Evolutionary conservation across 805 yeast genomes (phyloP).

Genomic region (Jamesozyma lodderae): DNA sequence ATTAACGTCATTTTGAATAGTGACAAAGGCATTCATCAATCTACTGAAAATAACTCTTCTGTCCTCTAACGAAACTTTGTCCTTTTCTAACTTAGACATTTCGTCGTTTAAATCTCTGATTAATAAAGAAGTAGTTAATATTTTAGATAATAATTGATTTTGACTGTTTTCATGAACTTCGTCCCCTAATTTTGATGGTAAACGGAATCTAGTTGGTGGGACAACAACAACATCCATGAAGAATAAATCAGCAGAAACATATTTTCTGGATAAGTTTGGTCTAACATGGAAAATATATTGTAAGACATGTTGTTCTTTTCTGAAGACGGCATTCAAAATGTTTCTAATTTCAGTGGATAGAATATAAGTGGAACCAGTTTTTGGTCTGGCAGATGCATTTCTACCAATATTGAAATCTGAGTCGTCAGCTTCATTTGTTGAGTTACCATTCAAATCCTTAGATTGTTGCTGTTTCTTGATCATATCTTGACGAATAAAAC

Average conservation of each 20-base stretch:
- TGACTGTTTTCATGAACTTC: slow-evolving; percentile 91
- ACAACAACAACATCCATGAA: slow-evolving; percentile 83
- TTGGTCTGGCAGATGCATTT: slow-evolving; percentile 47
- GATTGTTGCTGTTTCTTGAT: slow-evolving; percentile 35
- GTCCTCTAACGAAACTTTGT: slow-evolving; percentile 55
- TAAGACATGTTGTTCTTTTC: slow-evolving; percentile 58
- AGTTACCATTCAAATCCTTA: slow-evolving; percentile 23
- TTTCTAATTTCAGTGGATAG: slow-evolving; percentile 81
- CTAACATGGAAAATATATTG: slow-evolving; percentile 73
- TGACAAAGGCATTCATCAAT: slow-evolving; percentile 91
- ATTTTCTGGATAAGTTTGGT: slow-evolving; percentile 43
- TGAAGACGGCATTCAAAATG: slow-evolving; percentile 66
- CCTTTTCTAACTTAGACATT: slow-evolving; percentile 52
- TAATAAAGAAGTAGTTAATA: slow-evolving; percentile 67
- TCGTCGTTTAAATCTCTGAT: slow-evolving; percentile 88
- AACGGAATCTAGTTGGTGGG: slow-evolving; percentile 93
- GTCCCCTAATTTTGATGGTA: slow-evolving; percentile 95
- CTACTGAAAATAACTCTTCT: slow-evolving; percentile 73
- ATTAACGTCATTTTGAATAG: slow-evolving; percentile 90
- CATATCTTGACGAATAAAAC: slow-evolving; percentile 65
- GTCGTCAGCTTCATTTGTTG: slow-evolving; percentile 13
- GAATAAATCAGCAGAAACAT: slow-evolving; percentile 67
- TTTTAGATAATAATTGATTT: slow-evolving; percentile 75
- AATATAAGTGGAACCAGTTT: slow-evolving; percentile 74
- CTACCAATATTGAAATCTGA: slow-evolving; percentile 29